Percentiles rank a stretch among this genome's conserved stretches.
Evolutionary conservation across 495 filamentous ascomycete species (phyloP).

Genomic region (Copromyces sp.): DNA sequence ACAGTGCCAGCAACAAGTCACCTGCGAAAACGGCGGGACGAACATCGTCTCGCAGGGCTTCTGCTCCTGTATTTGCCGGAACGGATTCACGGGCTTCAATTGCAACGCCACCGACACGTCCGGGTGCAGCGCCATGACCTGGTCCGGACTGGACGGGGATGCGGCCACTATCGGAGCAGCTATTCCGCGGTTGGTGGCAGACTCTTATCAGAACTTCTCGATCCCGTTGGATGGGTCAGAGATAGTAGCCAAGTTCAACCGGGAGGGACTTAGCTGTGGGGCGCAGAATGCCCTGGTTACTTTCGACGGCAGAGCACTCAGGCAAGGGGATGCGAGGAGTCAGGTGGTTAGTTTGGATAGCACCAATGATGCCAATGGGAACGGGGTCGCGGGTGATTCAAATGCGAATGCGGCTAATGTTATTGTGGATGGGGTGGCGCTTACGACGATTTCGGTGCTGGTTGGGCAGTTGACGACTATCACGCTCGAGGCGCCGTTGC

Average conservation of each 20-base stretch:
- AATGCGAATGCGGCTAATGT: constrained; percentile 16
- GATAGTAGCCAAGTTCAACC: constrained; percentile 68
- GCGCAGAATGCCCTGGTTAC: constrained; percentile 79
- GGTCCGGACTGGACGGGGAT: constrained; percentile 33
- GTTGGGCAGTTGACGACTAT: constrained; percentile 22
- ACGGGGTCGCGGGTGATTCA: neutral
- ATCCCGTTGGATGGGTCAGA: constrained; percentile 56
- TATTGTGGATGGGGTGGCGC: constrained; percentile 18
- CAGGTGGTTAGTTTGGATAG: neutral
- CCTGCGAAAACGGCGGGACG: constrained; percentile 74
- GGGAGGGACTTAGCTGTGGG: constrained; percentile 61
- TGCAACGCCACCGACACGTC: constrained; percentile 53
- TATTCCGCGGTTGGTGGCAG: constrained; percentile 60
- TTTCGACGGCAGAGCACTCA: constrained; percentile 49
- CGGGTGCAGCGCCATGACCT: constrained; percentile 60
- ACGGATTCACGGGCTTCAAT: constrained; percentile 70
- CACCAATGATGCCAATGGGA: neutral
- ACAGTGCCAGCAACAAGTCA: constrained; percentile 42
- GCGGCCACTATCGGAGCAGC: constrained; percentile 74
- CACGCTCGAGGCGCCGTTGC: constrained; percentile 14
- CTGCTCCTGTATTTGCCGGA: constrained; percentile 80
- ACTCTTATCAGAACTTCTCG: constrained; percentile 57
- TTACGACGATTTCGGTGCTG: constrained; percentile 30
- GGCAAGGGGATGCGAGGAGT: constrained; percentile 13
- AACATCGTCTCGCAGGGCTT: constrained; percentile 51